These are phyloP conservation scores for Volvox reticuliferus DNA, from an alignment of 139 green algal genomes.

Conservation along the genomic window DNA sequence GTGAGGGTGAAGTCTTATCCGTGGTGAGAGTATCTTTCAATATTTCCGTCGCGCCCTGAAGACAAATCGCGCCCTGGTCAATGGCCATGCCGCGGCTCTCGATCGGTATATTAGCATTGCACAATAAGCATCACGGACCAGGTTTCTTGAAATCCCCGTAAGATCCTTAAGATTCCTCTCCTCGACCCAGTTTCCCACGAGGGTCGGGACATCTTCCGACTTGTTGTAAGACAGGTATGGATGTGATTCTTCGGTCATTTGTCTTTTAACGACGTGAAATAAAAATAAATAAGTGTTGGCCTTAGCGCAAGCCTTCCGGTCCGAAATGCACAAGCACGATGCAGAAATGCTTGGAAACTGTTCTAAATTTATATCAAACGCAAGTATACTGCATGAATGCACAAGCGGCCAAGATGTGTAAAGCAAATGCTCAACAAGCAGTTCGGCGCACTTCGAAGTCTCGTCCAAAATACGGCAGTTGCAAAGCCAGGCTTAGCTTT, in stretches of 20 bases:
- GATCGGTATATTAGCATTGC: not conserved
- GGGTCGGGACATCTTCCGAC: constrained; percentile 21
- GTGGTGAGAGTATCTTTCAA: not conserved
- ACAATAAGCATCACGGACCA: not conserved
- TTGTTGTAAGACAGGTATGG: constrained; percentile 34
- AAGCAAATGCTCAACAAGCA: too few relatives aligned
- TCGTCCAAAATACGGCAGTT: too few relatives aligned
- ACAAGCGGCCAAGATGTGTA: too few relatives aligned
- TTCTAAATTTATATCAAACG: too few relatives aligned
- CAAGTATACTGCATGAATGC: too few relatives aligned
- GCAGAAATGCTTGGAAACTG: too few relatives aligned
- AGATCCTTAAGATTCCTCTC: not conserved
- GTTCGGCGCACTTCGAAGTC: too few relatives aligned
- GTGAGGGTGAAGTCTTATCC: not conserved
- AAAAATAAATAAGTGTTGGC: too few relatives aligned
- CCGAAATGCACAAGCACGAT: too few relatives aligned
- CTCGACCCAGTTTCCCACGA: constrained; percentile 44
- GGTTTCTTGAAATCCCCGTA: not conserved
- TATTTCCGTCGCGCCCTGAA: not conserved
- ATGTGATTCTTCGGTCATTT: constrained; percentile 32
- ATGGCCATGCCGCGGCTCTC: not conserved
- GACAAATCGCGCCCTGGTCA: too few relatives aligned
- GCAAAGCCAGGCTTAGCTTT: too few relatives aligned
- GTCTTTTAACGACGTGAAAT: not conserved
- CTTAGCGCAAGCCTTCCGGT: too few relatives aligned